Evolutionary conservation across 441 rosid genomes (phyloP).

Genomic region (Brassica hybrid): DNA sequence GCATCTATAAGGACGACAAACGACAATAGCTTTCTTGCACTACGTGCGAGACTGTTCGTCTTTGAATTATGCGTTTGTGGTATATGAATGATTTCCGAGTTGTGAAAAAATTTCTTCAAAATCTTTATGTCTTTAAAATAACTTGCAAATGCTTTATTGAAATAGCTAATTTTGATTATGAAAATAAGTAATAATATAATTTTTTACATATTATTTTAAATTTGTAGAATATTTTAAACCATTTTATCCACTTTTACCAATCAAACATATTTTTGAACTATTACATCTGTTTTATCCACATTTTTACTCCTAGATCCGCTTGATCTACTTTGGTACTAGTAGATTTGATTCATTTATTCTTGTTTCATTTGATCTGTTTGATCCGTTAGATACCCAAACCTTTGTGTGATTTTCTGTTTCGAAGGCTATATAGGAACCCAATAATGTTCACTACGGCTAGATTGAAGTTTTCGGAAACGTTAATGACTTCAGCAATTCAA

Average conservation of each 20-base stretch:
- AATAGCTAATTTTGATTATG: neutral
- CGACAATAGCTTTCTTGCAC: no score
- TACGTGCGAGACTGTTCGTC: no score
- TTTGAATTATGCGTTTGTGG: no score
- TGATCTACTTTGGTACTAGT: no score
- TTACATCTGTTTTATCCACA: neutral
- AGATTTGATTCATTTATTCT: neutral
- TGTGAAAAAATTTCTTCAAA: no score
- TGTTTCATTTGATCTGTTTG: no score
- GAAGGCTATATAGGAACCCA: neutral
- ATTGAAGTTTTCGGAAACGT: constrained; percentile 22
- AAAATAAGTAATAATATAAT: neutral
- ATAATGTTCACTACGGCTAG: neutral
- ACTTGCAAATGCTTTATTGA: neutral
- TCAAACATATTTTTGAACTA: neutral
- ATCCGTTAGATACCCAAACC: no score
- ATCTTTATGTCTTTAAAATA: no score
- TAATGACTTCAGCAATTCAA: neutral
- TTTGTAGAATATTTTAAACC: neutral
- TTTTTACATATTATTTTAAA: neutral
- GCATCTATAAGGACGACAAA: no score
- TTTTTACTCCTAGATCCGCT: neutral
- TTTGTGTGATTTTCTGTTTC: no score
- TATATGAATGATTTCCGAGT: no score
- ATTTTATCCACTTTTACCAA: neutral